Conservation (phyloP, 108 stramenopile genomes). For the Cyclotella cryptica region DNA sequence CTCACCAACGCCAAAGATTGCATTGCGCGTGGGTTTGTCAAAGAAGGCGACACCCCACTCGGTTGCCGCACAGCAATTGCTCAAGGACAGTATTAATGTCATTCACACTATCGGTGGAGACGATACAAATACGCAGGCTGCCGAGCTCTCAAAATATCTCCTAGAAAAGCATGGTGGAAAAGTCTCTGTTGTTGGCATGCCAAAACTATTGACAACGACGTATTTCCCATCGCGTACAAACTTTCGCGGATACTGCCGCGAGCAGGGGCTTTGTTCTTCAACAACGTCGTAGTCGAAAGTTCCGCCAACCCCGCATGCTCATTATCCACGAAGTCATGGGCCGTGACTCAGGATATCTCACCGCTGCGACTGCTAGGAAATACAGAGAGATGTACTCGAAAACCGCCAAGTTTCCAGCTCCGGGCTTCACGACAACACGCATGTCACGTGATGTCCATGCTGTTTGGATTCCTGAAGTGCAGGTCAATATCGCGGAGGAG, state of each 20-base stretch:
- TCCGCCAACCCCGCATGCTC: conserved; percentile 94
- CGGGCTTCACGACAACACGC: conserved; percentile 51
- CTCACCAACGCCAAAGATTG: conserved; percentile 91
- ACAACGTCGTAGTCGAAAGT: conserved; percentile 82
- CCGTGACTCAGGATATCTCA: conserved; percentile 88
- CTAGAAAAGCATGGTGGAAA: conserved; percentile 82
- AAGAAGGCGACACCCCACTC: conserved; percentile 81
- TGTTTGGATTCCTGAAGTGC: conserved; percentile 90
- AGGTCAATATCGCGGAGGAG: conserved; percentile 76
- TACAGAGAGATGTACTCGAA: conserved; percentile 69
- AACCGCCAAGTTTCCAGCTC: conserved; percentile 51
- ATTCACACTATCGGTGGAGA: conserved; percentile 95
- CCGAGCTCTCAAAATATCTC: conserved; percentile 84
- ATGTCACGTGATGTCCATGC: conserved; percentile 86
- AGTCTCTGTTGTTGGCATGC: conserved; percentile 91
- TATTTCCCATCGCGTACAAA: conserved; percentile 86
- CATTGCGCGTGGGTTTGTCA: conserved; percentile 78
- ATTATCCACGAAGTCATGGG: conserved; percentile 95
- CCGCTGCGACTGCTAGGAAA: conserved; percentile 79
- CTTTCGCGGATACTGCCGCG: conserved; percentile 92
- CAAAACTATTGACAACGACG: conserved; percentile 91
- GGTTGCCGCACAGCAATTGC: conserved; percentile 85
- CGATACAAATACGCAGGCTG: conserved; percentile 94
- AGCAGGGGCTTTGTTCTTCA: conserved; percentile 89
- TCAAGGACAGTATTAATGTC: conserved; percentile 80